phyloP scores from a whole-genome alignment of 164 flowering plant genomes.

The Vitis amurensis region DNA sequence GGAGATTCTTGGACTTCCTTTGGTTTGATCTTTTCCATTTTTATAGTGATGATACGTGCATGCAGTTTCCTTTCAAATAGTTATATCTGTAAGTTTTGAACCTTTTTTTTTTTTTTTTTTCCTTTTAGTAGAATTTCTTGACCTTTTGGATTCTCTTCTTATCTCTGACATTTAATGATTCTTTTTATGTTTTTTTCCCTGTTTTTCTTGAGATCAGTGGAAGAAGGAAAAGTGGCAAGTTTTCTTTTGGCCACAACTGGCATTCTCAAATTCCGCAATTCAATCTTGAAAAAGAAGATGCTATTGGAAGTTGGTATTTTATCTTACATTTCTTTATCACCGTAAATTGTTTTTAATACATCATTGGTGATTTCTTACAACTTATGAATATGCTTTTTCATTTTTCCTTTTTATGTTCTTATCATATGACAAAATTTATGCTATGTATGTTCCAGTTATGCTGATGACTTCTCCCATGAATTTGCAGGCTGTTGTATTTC shows the following conservation, averaged over 20 bases:
- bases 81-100: slow-evolving; percentile 71
- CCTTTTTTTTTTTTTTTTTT: background rate
- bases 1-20: slow-evolving; percentile 30
- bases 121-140: background rate
- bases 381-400: too few species aligned
- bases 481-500: slow-evolving; percentile 69
- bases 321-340: background rate
- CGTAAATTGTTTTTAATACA: background rate
- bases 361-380: background rate
- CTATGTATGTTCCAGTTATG: background rate
- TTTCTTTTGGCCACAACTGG: slow-evolving; percentile 89
- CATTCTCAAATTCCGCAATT: slow-evolving; percentile 52
- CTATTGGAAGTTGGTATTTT: slow-evolving; percentile 53
- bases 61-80: slow-evolving; percentile 93
- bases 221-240: slow-evolving; percentile 89
- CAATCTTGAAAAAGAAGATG: slow-evolving; percentile 52
- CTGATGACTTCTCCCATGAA: slow-evolving; percentile 9
- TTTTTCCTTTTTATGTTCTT: too few species aligned
- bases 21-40: slow-evolving; percentile 37
- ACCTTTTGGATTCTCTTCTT: background rate
- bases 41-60: slow-evolving; percentile 65
- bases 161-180: background rate
- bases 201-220: slow-evolving; percentile 51
- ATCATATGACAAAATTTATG: background rate
- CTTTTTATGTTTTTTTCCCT: background rate